A percentile compares a stretch with the other conserved stretches of the same genome.
Conservation (phyloP, 2,329 filamentous ascomycete genomes). For the Aspergillus proliferans region DNA sequence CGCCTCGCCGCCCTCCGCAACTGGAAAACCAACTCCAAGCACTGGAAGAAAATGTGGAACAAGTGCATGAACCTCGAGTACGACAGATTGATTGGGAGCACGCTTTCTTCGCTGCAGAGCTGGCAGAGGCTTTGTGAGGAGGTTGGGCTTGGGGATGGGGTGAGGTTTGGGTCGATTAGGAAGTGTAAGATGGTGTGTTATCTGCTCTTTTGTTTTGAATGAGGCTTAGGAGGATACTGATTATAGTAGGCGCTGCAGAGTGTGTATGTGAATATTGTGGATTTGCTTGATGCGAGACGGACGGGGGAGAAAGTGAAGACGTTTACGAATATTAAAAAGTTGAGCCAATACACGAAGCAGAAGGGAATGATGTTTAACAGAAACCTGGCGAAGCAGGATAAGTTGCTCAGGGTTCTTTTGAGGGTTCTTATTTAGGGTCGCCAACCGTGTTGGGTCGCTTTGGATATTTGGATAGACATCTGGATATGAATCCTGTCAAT, state of each 20-base stretch:
- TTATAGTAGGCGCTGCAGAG: constrained; percentile 13
- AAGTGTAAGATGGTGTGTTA: constrained; percentile 22
- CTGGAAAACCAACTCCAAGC: constrained; percentile 17
- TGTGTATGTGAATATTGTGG: constrained; percentile 25
- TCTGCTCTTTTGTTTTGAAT: neutral
- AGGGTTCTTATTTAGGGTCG: constrained; percentile 8
- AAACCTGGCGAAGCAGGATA: constrained; percentile 15
- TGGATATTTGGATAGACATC: neutral
- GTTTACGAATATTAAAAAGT: constrained; percentile 8
- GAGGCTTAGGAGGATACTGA: neutral
- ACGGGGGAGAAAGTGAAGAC: constrained; percentile 1
- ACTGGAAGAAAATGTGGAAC: constrained; percentile 17
- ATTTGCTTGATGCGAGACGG: constrained; percentile 21
- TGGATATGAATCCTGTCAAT: neutral
- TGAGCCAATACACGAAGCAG: constrained; percentile 13
- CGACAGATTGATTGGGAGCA: constrained; percentile 10
- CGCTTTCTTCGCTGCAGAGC: constrained; percentile 7
- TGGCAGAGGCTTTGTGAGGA: constrained; percentile 23
- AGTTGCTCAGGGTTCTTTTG: constrained; percentile 14
- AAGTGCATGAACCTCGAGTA: constrained; percentile 16
- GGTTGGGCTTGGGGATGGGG: constrained; percentile 10
- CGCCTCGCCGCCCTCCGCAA: constrained; percentile 10
- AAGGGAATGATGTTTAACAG: constrained; percentile 9
- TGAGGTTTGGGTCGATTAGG: constrained; percentile 13
- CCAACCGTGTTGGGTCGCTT: neutral